Evolutionary conservation across 2,329 filamentous ascomycete species (phyloP), one percentile per base, ranked within the genome.

Genomic region (Fusarium anguioides): DNA sequence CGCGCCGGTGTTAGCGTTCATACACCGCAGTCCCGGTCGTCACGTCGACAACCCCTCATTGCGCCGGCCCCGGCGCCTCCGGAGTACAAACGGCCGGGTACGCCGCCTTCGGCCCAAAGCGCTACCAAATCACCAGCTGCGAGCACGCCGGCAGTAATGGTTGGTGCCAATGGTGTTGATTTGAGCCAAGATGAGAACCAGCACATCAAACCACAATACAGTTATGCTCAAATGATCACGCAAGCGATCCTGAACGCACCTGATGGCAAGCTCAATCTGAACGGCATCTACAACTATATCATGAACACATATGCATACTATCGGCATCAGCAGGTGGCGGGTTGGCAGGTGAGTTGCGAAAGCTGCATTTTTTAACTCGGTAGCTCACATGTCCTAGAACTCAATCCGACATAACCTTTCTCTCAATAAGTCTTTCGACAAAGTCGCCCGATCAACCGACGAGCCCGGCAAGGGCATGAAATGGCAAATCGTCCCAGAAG

Each of bases 391-490:
- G 12, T 29, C 5, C 8, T 41, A 93, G 88, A 99, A 99, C 77
- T 97, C 94, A 0, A 99, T 99, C 69, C 90, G 96, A 14, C 96
- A 99, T 77, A 99, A 99, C 72, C 80, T 99, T 15, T 98, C 96
- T 2, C 81, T 99, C 39, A 98, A 97, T 78, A 97, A 97, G 76
- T 89, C 91, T 0, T 99, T 99, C 74, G 90, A 94, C 72, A 99
- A 99, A 78, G 91, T 97, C 10, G 92, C 96, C 5, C 90, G 96
- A 44, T 90, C 92, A 17, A 97, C 94, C 0, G 93, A 98, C 71
- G 96, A 99, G 76, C 96, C 96, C 21, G 96, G 96, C 14, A 99
- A 99, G 77, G 96, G 96, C 26, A 98, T 97, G 94, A 98, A 98
- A 77, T 99, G 96, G 96, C 93, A 95, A 78, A 94, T 99, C 74